A percentile compares a stretch with the other conserved stretches of the same genome.
Evolutionary conservation across 305 asterid genomes (phyloP).

Genomic region (Solanum hybrid): DNA sequence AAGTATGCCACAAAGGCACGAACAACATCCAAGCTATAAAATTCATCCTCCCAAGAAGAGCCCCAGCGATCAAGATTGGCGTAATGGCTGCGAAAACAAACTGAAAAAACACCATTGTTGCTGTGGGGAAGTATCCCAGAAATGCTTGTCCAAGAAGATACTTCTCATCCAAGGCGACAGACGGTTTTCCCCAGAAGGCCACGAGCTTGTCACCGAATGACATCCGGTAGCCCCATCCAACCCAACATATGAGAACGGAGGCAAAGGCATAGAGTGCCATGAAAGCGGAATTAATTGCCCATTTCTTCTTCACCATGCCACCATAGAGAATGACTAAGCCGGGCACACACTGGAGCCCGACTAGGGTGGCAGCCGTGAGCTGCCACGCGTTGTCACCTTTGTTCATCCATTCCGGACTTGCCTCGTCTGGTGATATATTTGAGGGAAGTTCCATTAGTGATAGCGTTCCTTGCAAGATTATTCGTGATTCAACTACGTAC

Average conservation of each 20-base stretch:
- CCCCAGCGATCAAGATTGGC: constrained; percentile 26
- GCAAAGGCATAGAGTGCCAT: constrained; percentile 63
- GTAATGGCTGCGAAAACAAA: constrained; percentile 32
- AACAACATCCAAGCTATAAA: constrained; percentile 37
- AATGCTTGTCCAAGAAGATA: constrained; percentile 12
- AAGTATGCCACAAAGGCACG: constrained; percentile 35
- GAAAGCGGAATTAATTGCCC: constrained; percentile 54
- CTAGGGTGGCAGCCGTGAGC: constrained; percentile 46
- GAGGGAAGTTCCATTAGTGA: constrained; percentile 17
- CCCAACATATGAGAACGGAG: constrained; percentile 48
- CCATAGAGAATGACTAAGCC: constrained; percentile 59
- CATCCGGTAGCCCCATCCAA: constrained; percentile 46
- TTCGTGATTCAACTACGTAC: not conserved
- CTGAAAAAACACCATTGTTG: constrained; percentile 31
- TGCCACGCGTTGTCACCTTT: constrained; percentile 63
- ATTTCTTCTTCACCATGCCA: constrained; percentile 58
- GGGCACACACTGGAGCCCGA: constrained; percentile 63
- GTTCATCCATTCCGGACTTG: constrained; percentile 43
- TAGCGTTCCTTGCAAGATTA: not conserved
- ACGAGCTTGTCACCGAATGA: constrained; percentile 32
- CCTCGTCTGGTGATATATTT: constrained; percentile 16
- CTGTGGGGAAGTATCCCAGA: constrained; percentile 18
- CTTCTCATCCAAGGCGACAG: constrained; percentile 17
- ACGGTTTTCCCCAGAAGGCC: constrained; percentile 29
- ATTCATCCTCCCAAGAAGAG: constrained; percentile 37